Evolutionary conservation across 257 asterid species (phyloP).

Genomic region (Primulina huaijiensis): DNA sequence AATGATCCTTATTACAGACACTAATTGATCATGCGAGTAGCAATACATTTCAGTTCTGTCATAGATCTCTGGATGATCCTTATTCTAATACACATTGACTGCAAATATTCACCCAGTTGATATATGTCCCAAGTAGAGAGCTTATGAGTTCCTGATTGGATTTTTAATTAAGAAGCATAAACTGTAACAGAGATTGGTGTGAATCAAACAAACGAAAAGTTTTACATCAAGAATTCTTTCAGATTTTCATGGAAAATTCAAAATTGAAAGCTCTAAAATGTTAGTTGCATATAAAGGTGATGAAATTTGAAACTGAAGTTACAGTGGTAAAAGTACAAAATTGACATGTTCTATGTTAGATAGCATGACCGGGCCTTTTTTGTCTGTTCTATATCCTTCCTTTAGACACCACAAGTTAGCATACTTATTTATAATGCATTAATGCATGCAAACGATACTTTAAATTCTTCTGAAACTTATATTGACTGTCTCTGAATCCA

Average conservation of each 20-base stretch:
- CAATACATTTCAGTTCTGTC: constrained; percentile 14
- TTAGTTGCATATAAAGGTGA: too few species aligned
- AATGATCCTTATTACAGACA: constrained; percentile 3
- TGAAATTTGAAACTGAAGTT: not conserved
- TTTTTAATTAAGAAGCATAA: not conserved
- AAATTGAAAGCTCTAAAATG: too few species aligned
- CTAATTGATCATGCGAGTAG: constrained; percentile 3
- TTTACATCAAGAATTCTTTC: not conserved
- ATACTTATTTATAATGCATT: not conserved
- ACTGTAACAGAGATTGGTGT: not conserved
- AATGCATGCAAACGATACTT: not conserved
- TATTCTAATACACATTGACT: constrained; percentile 5
- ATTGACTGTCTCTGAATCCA: not conserved
- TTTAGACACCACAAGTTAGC: not conserved
- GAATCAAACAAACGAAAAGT: not conserved
- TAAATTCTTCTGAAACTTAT: not conserved
- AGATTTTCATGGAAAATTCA: too few species aligned
- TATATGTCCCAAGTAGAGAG: constrained; percentile 1
- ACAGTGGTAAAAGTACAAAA: too few species aligned
- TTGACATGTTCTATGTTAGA: not conserved
- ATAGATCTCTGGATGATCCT: constrained; percentile 13
- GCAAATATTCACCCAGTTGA: constrained; percentile 11
- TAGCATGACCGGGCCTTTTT: not conserved
- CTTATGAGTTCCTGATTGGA: constrained; percentile 5
- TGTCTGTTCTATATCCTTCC: not conserved